Base-by-base conservation (phyloP, 805 yeast genomes). In the Metschnikowia lachancei region DNA sequence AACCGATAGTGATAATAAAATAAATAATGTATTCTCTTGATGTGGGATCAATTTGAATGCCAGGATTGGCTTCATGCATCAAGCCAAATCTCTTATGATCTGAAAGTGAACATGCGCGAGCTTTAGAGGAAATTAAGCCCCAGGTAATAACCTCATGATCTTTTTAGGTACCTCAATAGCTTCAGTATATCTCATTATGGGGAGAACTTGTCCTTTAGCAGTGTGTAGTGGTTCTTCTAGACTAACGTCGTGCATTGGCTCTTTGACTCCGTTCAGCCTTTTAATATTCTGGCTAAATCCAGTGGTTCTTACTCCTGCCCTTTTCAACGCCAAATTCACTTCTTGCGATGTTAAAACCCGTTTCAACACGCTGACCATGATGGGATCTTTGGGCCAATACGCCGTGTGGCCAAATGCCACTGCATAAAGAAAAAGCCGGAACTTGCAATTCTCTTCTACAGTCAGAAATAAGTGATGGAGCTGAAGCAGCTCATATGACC, bases 351-450 rank as follows among this genome's bases (percentile, higher is more conserved):
- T 32, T 18, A 49, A 45, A 17, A 49, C 31, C 4, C 41, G 38
- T 31, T 39, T 29, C 43, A 49, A 37, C 10, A 49, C 45, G 17
- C 40, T 36, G 5, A 37, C 18, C 41, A 42, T 35, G 30, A 49
- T 40, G 10, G 32, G 18, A 24, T 49, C 49, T n/a, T 17, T 5
- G 14, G 49, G 39, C 52, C 52, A 49, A 22, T 28, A 28, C 13
- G 18, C 31, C 2, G 36, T 35, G 2, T 45, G 47, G 13, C 50
- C 47, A 34, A 33, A 41, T 5, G 43, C 42, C 9, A 51, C 39
- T 10, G 57, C 55, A 29, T 50, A 40, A 7, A 54, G 47, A 43
- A 39, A 45, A 18, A 54, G 44, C 8, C 58, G 49, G 41, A 54
- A 54, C 26, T 41, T 44, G 38, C 48, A 47, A 36, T 54, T 53